A percentile compares a stretch with the other conserved stretches of the same genome.
Conservation (phyloP, 140 eudicot species). For the Oenanthe javanica region DNA sequence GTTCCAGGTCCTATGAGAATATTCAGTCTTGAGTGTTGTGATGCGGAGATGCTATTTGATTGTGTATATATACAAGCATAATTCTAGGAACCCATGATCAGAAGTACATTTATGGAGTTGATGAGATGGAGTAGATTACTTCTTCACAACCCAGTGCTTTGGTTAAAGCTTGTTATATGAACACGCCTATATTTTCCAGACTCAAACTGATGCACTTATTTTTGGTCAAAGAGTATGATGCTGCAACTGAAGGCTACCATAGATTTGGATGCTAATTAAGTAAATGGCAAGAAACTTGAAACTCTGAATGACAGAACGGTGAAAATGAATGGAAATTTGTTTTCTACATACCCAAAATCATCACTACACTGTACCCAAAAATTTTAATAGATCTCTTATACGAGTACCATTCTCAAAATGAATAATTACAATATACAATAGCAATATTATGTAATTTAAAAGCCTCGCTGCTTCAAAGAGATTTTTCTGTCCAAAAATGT, state of each 20-base stretch:
- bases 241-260: background rate
- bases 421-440: background rate
- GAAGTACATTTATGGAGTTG: conserved; percentile 12
- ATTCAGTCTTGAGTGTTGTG: background rate
- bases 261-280: background rate
- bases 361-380: no score
- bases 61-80: background rate
- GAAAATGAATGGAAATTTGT: no score
- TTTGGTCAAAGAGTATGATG: background rate
- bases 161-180: background rate
- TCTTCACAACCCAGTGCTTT: background rate
- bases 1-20: background rate
- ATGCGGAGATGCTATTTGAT: background rate
- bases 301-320: background rate
- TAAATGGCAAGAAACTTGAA: background rate
- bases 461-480: background rate
- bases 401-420: background rate
- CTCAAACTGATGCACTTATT: background rate
- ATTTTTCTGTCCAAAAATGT: background rate
- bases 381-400: no score
- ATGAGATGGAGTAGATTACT: conserved; percentile 25
- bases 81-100: background rate
- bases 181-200: background rate
- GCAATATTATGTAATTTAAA: background rate
- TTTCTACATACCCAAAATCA: no score